Evolutionary conservation across 306 rosid species (phyloP).

Genomic region (Geum urbanum): DNA sequence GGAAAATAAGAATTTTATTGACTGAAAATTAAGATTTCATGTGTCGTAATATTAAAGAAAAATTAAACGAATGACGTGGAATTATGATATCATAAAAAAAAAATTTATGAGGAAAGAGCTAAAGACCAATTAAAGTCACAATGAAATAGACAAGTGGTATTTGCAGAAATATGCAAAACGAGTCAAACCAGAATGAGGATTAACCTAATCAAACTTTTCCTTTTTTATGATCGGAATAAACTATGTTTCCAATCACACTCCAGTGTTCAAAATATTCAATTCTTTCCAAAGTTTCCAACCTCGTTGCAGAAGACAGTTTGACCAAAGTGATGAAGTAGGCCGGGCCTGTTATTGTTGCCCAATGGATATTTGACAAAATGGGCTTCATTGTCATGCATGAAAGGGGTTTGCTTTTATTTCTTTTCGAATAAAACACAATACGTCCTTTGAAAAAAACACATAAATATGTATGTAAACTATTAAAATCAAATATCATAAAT

Average conservation of each 20-base stretch:
- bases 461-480: too few species aligned
- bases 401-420: not conserved
- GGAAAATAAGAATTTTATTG: too few species aligned
- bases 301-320: not conserved
- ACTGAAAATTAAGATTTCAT: too few species aligned
- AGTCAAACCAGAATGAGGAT: conserved; percentile 3
- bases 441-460: too few species aligned
- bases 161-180: not conserved
- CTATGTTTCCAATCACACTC: not conserved
- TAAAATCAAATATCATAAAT: too few species aligned
- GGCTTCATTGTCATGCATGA: not conserved
- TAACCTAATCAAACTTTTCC: not conserved
- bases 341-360: not conserved
- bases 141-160: not conserved
- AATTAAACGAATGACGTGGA: too few species aligned
- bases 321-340: not conserved
- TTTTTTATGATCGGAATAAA: not conserved
- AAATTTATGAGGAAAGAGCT: too few species aligned
- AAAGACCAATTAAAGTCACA: conserved; percentile 5
- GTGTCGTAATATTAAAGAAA: too few species aligned
- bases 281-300: not conserved
- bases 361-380: not conserved
- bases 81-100: too few species aligned
- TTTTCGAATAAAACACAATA: too few species aligned
- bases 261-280: not conserved